Evolutionary conservation across 805 yeast species (phyloP).

Genomic region (Candida anglica): DNA sequence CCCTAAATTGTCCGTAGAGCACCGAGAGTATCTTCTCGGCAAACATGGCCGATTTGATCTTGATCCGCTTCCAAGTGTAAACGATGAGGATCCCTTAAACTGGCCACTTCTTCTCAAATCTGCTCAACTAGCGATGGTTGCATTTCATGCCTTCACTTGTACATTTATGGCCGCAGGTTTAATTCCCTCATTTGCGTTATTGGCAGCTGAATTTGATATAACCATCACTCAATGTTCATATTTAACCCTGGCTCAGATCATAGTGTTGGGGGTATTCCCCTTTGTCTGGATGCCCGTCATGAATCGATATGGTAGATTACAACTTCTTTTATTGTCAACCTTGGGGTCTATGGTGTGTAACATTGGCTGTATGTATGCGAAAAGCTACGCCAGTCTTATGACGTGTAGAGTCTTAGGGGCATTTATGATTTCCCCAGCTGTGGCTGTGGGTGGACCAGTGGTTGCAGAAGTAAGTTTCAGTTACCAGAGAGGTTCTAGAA

Average conservation of each 20-base stretch:
- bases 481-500: conserved; percentile 13
- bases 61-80: conserved; percentile 10
- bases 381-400: conserved; percentile 9
- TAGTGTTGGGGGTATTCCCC: conserved; percentile 11
- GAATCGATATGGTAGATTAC: conserved; percentile 11
- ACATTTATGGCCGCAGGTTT: conserved; percentile 16
- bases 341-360: conserved; percentile 9
- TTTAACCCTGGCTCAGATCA: conserved; percentile 11
- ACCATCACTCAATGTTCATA: conserved; percentile 9
- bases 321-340: conserved; percentile 8
- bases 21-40: conserved; percentile 1
- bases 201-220: conserved; percentile 7
- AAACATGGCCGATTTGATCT: conserved; percentile 11
- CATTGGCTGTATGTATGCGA: conserved; percentile 11
- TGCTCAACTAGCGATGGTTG: conserved; percentile 10
- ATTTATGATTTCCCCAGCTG: conserved; percentile 11
- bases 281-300: conserved; percentile 13
- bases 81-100: conserved; percentile 14
- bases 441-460: conserved; percentile 12
- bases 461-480: conserved; percentile 12
- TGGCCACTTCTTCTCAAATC: conserved; percentile 9
- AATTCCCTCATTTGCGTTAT: conserved; percentile 11
- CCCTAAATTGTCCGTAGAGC: no score
- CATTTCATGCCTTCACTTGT: conserved; percentile 11
- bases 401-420: conserved; percentile 11